Evolutionary conservation across 2,329 filamentous ascomycete genomes (phyloP).

Genomic region (Neonectria neomacrospora): DNA sequence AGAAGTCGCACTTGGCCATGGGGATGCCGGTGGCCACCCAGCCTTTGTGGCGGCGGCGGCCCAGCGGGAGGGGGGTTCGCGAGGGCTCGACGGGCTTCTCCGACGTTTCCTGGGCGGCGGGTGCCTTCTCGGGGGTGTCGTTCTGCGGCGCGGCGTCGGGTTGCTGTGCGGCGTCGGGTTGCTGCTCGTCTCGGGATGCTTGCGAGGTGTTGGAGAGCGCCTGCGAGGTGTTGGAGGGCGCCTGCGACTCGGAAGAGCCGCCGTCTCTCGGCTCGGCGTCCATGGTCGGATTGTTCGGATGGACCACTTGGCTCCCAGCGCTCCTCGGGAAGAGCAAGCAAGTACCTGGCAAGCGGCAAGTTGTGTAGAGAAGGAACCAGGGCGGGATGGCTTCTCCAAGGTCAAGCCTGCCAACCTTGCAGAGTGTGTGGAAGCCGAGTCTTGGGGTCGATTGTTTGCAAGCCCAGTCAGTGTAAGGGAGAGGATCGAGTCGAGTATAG

Average conservation of each 20-base stretch:
- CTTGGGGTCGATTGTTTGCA: no score
- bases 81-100: background rate
- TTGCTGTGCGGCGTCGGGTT: no score
- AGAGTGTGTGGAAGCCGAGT: no score
- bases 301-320: background rate
- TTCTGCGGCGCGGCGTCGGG: no score
- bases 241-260: background rate
- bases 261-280: background rate
- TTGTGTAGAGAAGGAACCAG: no score
- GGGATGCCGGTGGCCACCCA: slow-evolving; percentile 24
- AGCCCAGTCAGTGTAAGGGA: no score
- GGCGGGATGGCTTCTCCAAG: background rate
- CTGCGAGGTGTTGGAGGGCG: background rate
- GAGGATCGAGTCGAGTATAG: no score
- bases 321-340: background rate
- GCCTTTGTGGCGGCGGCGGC: slow-evolving; percentile 16
- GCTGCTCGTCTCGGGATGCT: background rate
- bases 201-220: background rate
- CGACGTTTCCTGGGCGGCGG: background rate
- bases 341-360: background rate
- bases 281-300: background rate
- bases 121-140: background rate
- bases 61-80: background rate
- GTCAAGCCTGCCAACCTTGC: background rate
- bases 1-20: slow-evolving; percentile 32